Evolutionary conservation across 225 moss, liverwort and hornwort genomes (phyloP).

Genomic region (Marchantia paleacea): DNA sequence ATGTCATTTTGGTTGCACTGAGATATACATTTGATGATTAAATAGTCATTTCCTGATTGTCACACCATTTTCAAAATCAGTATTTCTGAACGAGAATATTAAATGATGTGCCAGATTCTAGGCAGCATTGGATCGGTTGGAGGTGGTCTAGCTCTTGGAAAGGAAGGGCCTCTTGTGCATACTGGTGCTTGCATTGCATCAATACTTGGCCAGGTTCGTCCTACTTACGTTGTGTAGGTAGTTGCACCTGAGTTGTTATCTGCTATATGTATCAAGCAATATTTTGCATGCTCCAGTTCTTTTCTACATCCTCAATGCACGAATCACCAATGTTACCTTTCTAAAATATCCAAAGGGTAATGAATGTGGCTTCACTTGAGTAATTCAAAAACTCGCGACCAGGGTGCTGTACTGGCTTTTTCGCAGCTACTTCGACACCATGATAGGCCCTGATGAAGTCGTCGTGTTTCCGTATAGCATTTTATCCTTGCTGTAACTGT

Average conservation of each 20-base stretch:
- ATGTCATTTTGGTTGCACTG: neutral
- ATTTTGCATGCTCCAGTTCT: too few relatives aligned
- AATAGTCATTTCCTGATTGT: neutral
- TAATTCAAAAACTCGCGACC: too few relatives aligned
- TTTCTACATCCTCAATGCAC: too few relatives aligned
- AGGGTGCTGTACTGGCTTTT: too few relatives aligned
- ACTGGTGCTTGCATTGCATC: conserved; percentile 99
- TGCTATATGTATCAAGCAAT: neutral
- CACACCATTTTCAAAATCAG: neutral
- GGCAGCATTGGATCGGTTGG: conserved; percentile 99
- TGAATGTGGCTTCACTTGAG: too few relatives aligned
- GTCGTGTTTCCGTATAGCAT: too few relatives aligned
- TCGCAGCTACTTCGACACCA: too few relatives aligned
- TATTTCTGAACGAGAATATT: neutral
- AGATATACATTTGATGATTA: too few relatives aligned
- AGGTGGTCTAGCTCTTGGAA: conserved; percentile 95
- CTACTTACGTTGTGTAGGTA: neutral
- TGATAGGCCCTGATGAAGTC: too few relatives aligned
- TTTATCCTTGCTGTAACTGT: too few relatives aligned
- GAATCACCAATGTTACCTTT: too few relatives aligned
- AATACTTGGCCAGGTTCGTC: conserved; percentile 86
- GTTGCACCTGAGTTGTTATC: neutral
- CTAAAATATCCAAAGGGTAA: too few relatives aligned
- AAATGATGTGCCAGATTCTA: conserved; percentile 55
- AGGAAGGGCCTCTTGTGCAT: conserved; percentile 98